Evolutionary conservation across 495 filamentous ascomycete genomes (phyloP), one percentile per base, ranked within the genome.

Genomic region (Cudoniella acicularis): DNA sequence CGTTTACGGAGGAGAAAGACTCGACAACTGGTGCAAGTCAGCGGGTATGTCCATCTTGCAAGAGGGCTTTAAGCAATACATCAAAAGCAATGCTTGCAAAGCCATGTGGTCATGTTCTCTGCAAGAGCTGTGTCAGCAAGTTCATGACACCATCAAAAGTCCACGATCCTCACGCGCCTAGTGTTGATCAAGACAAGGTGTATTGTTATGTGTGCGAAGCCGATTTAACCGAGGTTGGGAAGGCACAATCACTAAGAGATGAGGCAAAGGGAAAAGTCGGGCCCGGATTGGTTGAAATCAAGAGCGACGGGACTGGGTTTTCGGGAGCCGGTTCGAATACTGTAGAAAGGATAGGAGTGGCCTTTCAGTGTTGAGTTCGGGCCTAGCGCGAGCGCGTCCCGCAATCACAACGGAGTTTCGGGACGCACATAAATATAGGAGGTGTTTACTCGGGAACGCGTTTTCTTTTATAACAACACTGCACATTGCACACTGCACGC

Each of bases 31-130:
- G 78, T 23, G 70, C 75, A 9, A 61, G 75, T 9, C 77, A 79
- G 41, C 78, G 87, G 25, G 82, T 90, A 55, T 98, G 94, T 73
- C 94, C 94, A 0, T 87, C 88, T 52, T 98, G 94, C 73, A 87
- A 88, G 64, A 96, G 93, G 75, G 84, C 73, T 0, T 75, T 98
- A 23, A 87, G 79, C 62, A 98, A 98, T 70, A 81, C 86, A 3
- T 85, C 88, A 16, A 91, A 90, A 68, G 93, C 91, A 9, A 85
- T 89, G 72, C 76, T 98, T 10, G 89, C 91, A 1, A 94, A 92
- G 71, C 92, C 92, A 0, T 98, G 94, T 67, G 94, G 94, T 0
- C 94, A 98, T 65, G 91, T 98, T 2, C 76, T 97, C 6, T 98
- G 94, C 73, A 86, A 88, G 60, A 90, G 84, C 17, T 98, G 94